Evolutionary conservation across 345 rosid genomes (phyloP).

Genomic region (Salix viminalis): DNA sequence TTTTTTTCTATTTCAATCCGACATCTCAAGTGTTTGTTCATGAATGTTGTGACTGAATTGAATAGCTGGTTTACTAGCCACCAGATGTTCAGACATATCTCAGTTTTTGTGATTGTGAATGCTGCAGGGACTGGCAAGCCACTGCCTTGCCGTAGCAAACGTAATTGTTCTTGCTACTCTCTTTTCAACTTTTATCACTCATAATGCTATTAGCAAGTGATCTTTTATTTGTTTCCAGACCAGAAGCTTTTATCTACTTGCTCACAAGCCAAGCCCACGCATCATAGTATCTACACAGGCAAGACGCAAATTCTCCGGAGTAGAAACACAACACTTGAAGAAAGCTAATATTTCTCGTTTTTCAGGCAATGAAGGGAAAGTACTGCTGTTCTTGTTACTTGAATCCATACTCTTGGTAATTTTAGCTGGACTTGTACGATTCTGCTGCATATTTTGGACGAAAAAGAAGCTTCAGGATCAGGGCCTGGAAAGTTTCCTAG

Average conservation of each 20-base stretch:
- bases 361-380: conserved; percentile 52
- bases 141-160: conserved; percentile 48
- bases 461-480: conserved; percentile 69
- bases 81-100: not conserved
- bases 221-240: conserved; percentile 27
- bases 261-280: conserved; percentile 48
- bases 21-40: no score
- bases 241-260: conserved; percentile 64
- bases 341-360: not conserved
- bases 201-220: not conserved
- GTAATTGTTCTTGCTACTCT: conserved; percentile 21
- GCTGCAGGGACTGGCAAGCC: conserved; percentile 58
- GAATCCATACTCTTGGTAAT: conserved; percentile 55
- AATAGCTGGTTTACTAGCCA: not conserved
- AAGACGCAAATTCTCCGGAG: not conserved
- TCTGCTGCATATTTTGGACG: conserved; percentile 82
- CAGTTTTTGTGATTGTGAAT: conserved; percentile 11
- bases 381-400: conserved; percentile 55
- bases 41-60: not conserved
- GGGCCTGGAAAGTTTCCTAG: conserved; percentile 57
- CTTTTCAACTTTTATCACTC: not conserved
- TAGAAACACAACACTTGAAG: not conserved
- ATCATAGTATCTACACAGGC: conserved; percentile 46
- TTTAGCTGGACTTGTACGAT: conserved; percentile 56
- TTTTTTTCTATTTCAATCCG: no score